Base-by-base conservation (phyloP, 2,329 filamentous ascomycete genomes). In the Fusarium algeriense region DNA sequence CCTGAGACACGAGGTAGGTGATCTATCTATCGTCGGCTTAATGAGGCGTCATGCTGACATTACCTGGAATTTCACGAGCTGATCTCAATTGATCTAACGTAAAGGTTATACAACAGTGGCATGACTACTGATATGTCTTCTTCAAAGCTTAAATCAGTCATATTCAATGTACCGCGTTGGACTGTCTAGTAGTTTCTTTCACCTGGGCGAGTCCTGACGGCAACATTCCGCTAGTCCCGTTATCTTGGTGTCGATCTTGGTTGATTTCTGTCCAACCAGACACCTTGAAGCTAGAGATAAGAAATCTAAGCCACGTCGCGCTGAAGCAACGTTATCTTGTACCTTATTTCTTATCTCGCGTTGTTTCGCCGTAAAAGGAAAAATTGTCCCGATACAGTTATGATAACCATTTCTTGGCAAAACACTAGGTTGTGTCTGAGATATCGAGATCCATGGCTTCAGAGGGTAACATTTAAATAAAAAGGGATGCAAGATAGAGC, bases 301-400 rank as follows among this genome's bases (percentile, higher is more conserved):
- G 57, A 43, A 40, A 58, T 60, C 52, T 38, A 38, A 37, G 68
- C 68, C 64, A 60, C 59, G 35, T 19, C 19, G 7, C 45, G 30
- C 7, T 30, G 46, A 30, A 30, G 26, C 28, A 17, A 46, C n/a
- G 40, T 69, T 71, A 65, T 71, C 68, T 59, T 35, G 23, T 30
- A 23, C 20, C 40, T 35, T 17, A n/a, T 30, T 17, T 40, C 64
- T 71, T 71, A 71, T 71, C 68, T 69, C 68, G 68, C 41, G 17
- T 46, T 14, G 23, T 11, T 57, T 71, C 43, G 40, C 69, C 68
- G 15, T 37, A 71, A 71, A 53, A 13, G 46, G 69, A 11, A 45
- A 65, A 46, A 44, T 40, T 43, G 32, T 40, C 43, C 64, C 35
- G 46, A 41, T 28, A 10, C 7, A 32, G 62, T 10, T 4, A 37